Conservation (phyloP, 129 eudicot species). For the Centella asiatica region DNA sequence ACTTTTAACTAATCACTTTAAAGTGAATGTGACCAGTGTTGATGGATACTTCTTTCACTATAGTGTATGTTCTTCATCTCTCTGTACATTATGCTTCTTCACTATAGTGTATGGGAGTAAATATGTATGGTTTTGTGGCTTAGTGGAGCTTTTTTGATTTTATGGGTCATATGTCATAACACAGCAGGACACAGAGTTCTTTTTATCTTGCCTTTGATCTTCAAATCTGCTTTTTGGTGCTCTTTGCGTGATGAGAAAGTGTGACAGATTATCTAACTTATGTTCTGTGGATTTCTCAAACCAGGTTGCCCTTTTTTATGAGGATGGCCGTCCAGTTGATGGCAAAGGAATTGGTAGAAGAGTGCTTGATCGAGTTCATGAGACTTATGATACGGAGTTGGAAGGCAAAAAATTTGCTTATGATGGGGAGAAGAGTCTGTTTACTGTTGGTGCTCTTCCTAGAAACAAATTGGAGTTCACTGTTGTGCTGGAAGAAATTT, state of each 20-base stretch:
- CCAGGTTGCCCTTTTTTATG: conserved; percentile 83
- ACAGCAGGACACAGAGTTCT: no score
- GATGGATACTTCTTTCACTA: conserved; percentile 91
- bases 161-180: no score
- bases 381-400: conserved; percentile 61
- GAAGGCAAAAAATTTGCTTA: conserved; percentile 80
- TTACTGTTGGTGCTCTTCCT: conserved; percentile 88
- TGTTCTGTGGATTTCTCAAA: not conserved
- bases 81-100: no score
- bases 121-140: not conserved
- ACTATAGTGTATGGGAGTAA: not conserved
- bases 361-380: conserved; percentile 70
- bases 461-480: conserved; percentile 78
- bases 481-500: conserved; percentile 64
- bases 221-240: no score
- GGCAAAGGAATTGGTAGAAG: conserved; percentile 76
- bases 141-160: no score
- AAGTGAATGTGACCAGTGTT: conserved; percentile 59
- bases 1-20: conserved; percentile 73
- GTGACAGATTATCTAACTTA: not conserved
- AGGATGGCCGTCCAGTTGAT: conserved; percentile 84
- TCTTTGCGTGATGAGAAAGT: not conserved
- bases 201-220: no score
- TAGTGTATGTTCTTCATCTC: conserved; percentile 42
- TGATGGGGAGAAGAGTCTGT: conserved; percentile 90